These are phyloP conservation scores for Diplodia mutila DNA, from an alignment of 2,329 filamentous ascomycete species.

Conservation along the genomic window DNA sequence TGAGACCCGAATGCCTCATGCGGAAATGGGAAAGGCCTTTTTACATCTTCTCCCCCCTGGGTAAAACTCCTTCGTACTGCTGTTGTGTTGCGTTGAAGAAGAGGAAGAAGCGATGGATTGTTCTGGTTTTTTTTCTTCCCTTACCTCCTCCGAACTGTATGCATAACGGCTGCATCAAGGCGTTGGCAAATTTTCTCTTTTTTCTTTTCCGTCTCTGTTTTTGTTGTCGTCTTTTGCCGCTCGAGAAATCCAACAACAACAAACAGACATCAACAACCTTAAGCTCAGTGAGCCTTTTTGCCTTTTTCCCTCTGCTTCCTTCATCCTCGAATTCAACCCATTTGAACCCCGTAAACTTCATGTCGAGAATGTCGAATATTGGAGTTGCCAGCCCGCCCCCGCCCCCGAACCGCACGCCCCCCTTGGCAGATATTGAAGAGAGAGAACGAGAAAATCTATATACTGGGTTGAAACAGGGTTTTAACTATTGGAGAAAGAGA, in stretches of 20 bases:
- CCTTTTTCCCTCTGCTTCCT: background rate
- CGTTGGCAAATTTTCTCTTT: background rate
- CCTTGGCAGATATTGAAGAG: too few species aligned
- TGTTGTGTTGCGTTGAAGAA: too few species aligned
- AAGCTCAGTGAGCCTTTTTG: background rate
- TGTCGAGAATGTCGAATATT: background rate
- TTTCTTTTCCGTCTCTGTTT: background rate
- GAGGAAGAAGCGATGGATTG: conserved; percentile 18
- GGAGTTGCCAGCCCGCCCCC: too few species aligned
- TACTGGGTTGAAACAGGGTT: background rate
- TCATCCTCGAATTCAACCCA: background rate
- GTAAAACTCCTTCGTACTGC: background rate
- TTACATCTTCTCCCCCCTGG: background rate
- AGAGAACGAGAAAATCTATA: background rate
- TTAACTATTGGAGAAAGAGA: background rate
- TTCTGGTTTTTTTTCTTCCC: background rate
- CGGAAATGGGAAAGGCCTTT: conserved; percentile 9
- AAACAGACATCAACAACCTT: background rate
- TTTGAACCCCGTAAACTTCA: background rate
- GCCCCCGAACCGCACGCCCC: too few species aligned
- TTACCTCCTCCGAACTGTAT: background rate
- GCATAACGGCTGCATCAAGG: conserved; percentile 23
- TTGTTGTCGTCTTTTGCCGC: background rate
- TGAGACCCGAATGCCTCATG: background rate
- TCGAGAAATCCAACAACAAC: background rate